phyloP scores from a whole-genome alignment of 2,329 filamentous ascomycete species.

The Apiospora phragmitis region DNA sequence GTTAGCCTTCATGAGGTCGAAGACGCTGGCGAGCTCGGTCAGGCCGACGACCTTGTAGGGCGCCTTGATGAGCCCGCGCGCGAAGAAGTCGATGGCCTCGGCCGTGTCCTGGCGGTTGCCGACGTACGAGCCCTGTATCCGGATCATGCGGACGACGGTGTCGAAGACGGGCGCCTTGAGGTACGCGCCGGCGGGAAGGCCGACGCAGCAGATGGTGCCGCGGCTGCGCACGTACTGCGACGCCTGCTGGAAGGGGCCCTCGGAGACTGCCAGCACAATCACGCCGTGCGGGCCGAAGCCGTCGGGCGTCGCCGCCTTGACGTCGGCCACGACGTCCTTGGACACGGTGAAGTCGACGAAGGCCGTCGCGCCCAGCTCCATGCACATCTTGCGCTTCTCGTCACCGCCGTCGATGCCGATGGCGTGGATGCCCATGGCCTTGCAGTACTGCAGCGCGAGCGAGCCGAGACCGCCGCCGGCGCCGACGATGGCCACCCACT shows the following conservation, averaged over 20 bases:
- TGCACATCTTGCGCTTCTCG: slow-evolving; percentile 74
- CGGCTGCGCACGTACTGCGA: slow-evolving; percentile 81
- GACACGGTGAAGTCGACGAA: slow-evolving; percentile 81
- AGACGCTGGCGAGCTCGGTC: slow-evolving; percentile 78
- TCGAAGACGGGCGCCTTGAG: slow-evolving; percentile 86
- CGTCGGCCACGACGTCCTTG: slow-evolving; percentile 79
- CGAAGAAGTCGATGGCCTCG: slow-evolving; percentile 87
- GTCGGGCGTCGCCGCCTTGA: slow-evolving; percentile 77
- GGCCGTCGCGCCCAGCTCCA: slow-evolving; percentile 66
- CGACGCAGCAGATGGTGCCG: slow-evolving; percentile 85
- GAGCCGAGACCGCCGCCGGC: slow-evolving; percentile 78
- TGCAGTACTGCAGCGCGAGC: slow-evolving; percentile 83
- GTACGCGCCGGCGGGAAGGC: slow-evolving; percentile 77
- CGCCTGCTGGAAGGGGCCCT: slow-evolving; percentile 96
- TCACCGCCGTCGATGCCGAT: slow-evolving; percentile 83
- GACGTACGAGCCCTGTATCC: slow-evolving; percentile 90
- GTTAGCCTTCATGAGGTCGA: slow-evolving; percentile 69
- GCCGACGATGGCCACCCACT: slow-evolving; percentile 82
- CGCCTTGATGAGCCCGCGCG: slow-evolving; percentile 78
- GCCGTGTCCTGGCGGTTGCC: slow-evolving; percentile 86
- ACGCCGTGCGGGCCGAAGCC: slow-evolving; percentile 86
- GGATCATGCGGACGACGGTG: slow-evolving; percentile 81
- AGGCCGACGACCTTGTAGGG: slow-evolving; percentile 86
- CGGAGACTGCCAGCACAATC: slow-evolving; percentile 79
- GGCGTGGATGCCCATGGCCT: slow-evolving; percentile 80